Evolutionary conservation across 306 rosid genomes (phyloP), one percentile per base, ranked within the genome.

Genomic region (Dalbergia cochinchinensis): DNA sequence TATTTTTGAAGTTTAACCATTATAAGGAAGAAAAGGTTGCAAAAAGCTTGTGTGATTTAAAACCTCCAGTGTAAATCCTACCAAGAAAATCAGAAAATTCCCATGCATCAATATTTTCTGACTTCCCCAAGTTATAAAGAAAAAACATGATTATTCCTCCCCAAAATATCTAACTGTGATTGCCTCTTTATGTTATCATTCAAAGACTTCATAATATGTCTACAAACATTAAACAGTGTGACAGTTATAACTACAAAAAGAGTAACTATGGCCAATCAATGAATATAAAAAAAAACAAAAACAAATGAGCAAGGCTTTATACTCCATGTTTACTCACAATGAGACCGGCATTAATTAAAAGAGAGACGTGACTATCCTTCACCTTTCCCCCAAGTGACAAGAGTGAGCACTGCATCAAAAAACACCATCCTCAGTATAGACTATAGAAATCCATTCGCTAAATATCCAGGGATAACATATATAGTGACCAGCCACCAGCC

Each of bases 351-450:
- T 93, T 91, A 74, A 95, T 93, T 82, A 95, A 80, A 65, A 90
- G 89, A 84, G 98, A 86, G 85, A 95, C 83, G 74, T 93, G 92
- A 74, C 79, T 87, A 78, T 93, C 99, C 87, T 90, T 89, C 83
- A 93, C 91, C 89, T 87, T 90, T 82, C 99, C 99, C 70, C 96
- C 99, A 54, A 78, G 88, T 70, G 98, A 93, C 85, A 95, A 88
- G 78, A 95, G 93, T 66, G 88, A 76, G 81, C 88, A 86, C 97
- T 90, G 93, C 90, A 83, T 54, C 51, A 83, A 78, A 62, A 68
- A 35, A 42, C 22, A 20, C 22, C 22, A 20, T 51, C 31, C 42
- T 81, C 57, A 81, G 62, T 14, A 59, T 19, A 20, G 22, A 20
- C 22, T 20, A 20, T 20, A 69, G 66, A 53, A 79, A 65, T 55